Evolutionary conservation across 306 rosid species (phyloP).

Genomic region (Hippophae gyantsensis): DNA sequence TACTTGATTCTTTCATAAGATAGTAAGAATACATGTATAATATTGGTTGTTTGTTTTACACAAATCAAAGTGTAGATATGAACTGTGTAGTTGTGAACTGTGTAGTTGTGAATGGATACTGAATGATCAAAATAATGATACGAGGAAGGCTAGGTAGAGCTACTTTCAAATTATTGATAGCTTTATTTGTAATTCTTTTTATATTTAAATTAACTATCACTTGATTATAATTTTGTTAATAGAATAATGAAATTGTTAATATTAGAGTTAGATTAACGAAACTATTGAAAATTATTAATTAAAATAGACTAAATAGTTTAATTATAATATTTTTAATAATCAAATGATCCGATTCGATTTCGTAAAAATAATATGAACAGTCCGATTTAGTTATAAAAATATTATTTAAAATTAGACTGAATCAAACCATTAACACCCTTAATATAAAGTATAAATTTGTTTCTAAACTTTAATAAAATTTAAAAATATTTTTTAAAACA

Average conservation of each 20-base stretch:
- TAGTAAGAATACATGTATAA: conserved; percentile 1
- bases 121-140: conserved; percentile 53
- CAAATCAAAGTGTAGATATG: conserved; percentile 53
- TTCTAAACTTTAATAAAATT: no score
- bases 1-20: neutral
- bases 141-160: conserved; percentile 64
- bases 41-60: conserved; percentile 6
- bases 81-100: conserved; percentile 80
- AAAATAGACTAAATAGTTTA: fast-evolving
- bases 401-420: no score
- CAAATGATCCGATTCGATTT: no score
- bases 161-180: conserved; percentile 20
- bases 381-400: no score
- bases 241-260: conserved; percentile 87
- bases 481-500: no score
- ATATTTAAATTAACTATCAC: conserved; percentile 10
- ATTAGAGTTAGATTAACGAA: conserved; percentile 56
- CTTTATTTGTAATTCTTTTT: conserved; percentile 12
- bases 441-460: no score
- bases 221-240: conserved; percentile 19
- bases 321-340: no score
- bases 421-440: no score
- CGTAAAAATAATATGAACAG: no score
- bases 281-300: no score
- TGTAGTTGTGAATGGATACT: conserved; percentile 58